Base-by-base conservation (phyloP, 1,284 basidiomycete species). In the Sanghuangporus baumii region DNA sequence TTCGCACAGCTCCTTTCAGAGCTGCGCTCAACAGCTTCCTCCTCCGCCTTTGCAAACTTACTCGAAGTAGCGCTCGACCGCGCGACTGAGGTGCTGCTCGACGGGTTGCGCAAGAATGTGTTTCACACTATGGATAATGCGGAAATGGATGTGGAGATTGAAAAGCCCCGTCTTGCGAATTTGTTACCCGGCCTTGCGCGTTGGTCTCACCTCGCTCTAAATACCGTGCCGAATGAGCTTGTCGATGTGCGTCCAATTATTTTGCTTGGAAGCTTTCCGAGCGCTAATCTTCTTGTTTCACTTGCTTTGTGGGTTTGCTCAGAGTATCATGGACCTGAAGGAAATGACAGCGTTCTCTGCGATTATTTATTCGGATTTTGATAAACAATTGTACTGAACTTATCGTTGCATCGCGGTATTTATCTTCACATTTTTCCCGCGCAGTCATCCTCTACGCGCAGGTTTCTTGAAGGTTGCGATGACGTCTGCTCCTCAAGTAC, bases 181-280 rank as follows among this genome's bases (percentile, higher is more conserved):
- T 74, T 95, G 64, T 76, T 96, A 20, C 94, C 93, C 4, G 87
- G 86, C 1, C 76, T 95, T 46, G 85, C 90, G 55, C 78, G 85
- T 63, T 93, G 92, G 87, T 88, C 87, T 69, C 83, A 86, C 66
- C 67, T 86, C 52, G 88, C 89, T 40, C 72, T 93, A 59, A 82
- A 87, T 61, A 84, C 83, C 8, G 73, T 90, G 52, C 91, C 93
- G 23, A 95, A 93, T 74, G 89, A 91, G 73, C 78, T 94, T 68
- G 83, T 94, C 31, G 92, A 95, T 75, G 91, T 92, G 72, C 72
- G 89, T 74, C 62, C 31, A 48, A 54, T 66, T 60, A 50, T 62
- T 57, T 47, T 20, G 34, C 34, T 61, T 36, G 12, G 6, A 57
- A 57, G 46, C 40, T 5, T 20, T 34, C 31, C 12, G 26, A 6